These are phyloP conservation scores for Smallanthus sonchifolius DNA, from an alignment of 129 eudicot genomes.

Conservation along the genomic window DNA sequence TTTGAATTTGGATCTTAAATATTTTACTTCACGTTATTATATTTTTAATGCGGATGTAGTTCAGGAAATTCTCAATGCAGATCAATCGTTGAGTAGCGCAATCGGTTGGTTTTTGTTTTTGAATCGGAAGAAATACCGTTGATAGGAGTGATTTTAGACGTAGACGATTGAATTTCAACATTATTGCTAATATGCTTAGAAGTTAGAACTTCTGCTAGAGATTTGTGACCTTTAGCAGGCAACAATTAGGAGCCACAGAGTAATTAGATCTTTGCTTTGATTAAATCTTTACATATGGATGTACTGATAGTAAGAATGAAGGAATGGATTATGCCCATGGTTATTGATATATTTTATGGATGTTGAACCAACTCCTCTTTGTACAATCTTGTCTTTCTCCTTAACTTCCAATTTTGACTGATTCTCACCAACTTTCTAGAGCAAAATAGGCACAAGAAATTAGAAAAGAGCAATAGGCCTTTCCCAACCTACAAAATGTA, in stretches of 20 bases:
- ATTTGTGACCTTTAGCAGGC: background rate
- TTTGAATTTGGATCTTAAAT: conserved; percentile 27
- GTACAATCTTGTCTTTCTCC: background rate
- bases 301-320: background rate
- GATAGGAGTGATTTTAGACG: background rate
- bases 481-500: background rate
- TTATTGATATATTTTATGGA: background rate
- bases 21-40: background rate
- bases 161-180: background rate
- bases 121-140: conserved; percentile 1
- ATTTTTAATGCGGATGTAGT: conserved; percentile 10
- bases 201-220: background rate
- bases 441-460: conserved; percentile 8
- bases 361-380: background rate
- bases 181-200: background rate
- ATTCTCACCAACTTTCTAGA: background rate
- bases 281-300: background rate
- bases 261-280: background rate
- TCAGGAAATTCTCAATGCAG: conserved; percentile 7
- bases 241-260: background rate
- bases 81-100: conserved; percentile 10
- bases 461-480: conserved; percentile 1
- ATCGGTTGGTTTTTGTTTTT: background rate
- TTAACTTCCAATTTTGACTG: background rate
- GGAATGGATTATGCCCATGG: background rate